These are phyloP conservation scores for Astrocystis sublimbata DNA, from an alignment of 495 filamentous ascomycete genomes.

Conservation along the genomic window DNA sequence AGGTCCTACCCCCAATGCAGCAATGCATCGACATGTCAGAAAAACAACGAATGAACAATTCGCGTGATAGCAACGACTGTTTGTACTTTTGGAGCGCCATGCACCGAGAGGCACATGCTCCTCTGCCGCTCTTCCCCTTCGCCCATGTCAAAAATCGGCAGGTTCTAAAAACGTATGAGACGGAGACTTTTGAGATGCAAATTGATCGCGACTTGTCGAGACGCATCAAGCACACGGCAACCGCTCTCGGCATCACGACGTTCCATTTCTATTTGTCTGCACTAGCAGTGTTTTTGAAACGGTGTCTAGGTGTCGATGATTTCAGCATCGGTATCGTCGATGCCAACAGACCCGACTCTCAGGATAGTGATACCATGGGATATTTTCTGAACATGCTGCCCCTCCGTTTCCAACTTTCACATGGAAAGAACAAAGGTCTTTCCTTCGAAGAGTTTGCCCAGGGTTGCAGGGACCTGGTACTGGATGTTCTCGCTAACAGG, in stretches of 20 bases:
- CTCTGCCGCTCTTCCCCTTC: slow-evolving; percentile 42
- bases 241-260: slow-evolving; percentile 23
- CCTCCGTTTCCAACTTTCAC: slow-evolving; percentile 29
- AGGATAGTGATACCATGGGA: slow-evolving; percentile 38
- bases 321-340: slow-evolving; percentile 35
- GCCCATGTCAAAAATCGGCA: neutral
- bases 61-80: slow-evolving; percentile 4
- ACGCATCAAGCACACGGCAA: slow-evolving; percentile 12
- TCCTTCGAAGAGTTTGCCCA: slow-evolving; percentile 16
- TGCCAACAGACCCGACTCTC: slow-evolving; percentile 30
- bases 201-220: neutral
- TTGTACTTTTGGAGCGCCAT: slow-evolving; percentile 41
- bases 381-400: slow-evolving; percentile 52
- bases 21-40: slow-evolving; percentile 21
- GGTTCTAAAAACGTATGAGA: neutral
- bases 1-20: neutral
- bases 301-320: slow-evolving; percentile 30
- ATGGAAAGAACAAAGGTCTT: neutral
- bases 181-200: neutral
- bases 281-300: slow-evolving; percentile 29
- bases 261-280: slow-evolving; percentile 41
- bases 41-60: neutral
- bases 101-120: slow-evolving; percentile 27
- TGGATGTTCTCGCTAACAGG: slow-evolving; percentile 19
- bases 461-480: neutral